Evolutionary conservation across 164 flowering plant species (phyloP), one percentile per base, ranked within the genome.

Genomic region (Hamamelis virginiana): DNA sequence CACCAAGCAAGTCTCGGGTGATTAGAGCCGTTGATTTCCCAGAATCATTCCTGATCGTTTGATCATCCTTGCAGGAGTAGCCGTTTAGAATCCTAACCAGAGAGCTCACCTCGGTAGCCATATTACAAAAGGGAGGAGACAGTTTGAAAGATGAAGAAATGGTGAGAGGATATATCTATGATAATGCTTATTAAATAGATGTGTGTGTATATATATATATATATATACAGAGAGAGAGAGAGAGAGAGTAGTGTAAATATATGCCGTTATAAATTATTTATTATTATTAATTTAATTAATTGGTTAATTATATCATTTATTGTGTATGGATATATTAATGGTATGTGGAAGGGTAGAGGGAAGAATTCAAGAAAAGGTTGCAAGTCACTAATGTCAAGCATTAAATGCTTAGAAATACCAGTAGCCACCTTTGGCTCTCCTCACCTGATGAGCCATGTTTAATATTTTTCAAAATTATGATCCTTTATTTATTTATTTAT

Each of bases 61-160:
- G 68, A 55, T 71, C 63, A 45, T 64, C 59, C 1, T 78, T 75
- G 73, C 41, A 44, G 15, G 45, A 63, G 22, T 78, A 77, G 0
- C 81, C 83, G 58, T 69, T 80, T 50, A 85, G 48, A 18, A 82
- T 57, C 62, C 80, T 70, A 19, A 81, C 65, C 66, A 83, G 68
- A 62, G 80, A 74, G 64, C 87, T 82, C 27, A 91, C 91, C 4
- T 91, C 96, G 9, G 91, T 85, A 0, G 93, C 91, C 96, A 91
- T 91, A n/a, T 53, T 11, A 15, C 9, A 12, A 14, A 11, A 47
- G 22, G n/a, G 65, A 22, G 0, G 44, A n/a, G 61, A 27, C 19
- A 52, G 57, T 44, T 28, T 62, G 48, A 48, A 52, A 65, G 62
- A 62, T 57, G 61, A 65, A 62, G 44, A 65, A 58, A 65, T 65